Base-by-base conservation (phyloP, 192 early-diverging fungal genomes). In the Coemansia sp. region DNA sequence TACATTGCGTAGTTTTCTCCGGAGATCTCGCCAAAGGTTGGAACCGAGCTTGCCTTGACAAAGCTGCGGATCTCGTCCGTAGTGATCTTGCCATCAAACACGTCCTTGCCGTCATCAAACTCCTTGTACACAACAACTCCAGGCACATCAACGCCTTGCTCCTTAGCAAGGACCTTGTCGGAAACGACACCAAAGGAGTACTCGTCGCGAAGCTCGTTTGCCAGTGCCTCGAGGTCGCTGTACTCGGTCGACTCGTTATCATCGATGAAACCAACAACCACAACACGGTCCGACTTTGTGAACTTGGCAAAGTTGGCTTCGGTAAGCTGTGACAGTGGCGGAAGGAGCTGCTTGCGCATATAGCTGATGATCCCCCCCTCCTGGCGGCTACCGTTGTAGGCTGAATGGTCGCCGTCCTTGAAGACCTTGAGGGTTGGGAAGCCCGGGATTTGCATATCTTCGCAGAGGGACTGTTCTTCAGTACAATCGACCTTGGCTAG, bases 401-500 rank as follows among this genome's bases (percentile, higher is more conserved):
- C 89, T 35, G 87, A 62, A 34, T 85, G 45, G 39, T 69, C 72
- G 73, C 93, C 95, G 46, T 78, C 75, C 82, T 79, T 84, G 85
- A 95, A 94, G 45, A 98, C 84, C 84, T 96, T 98, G 69, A 97
- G 78, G 12, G 95, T 95, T 20, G 95, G 95, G 90, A 95, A 98
- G 46, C 95, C 97, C 65, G 88, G 77, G 48, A 99, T 84, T 41
- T 89, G 87, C 61, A 92, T 85, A 68, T 93, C 88, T 57, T 88
- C 85, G 81, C 97, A 99, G 33, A 95, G 76, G 11, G 90, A 89
- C 41, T 87, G 84, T 66, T 95, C 92, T 45, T 88, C 91, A 14
- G 95, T 97, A 86, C 97, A 99, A 79, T 99, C 96, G 43, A 99
- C 94, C 87, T 99, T 97, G 83, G 94, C 96, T 56, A 99, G 67